These are phyloP conservation scores for Hyaloscypha hepaticicola DNA, from an alignment of 495 filamentous ascomycete species.

Conservation along the genomic window DNA sequence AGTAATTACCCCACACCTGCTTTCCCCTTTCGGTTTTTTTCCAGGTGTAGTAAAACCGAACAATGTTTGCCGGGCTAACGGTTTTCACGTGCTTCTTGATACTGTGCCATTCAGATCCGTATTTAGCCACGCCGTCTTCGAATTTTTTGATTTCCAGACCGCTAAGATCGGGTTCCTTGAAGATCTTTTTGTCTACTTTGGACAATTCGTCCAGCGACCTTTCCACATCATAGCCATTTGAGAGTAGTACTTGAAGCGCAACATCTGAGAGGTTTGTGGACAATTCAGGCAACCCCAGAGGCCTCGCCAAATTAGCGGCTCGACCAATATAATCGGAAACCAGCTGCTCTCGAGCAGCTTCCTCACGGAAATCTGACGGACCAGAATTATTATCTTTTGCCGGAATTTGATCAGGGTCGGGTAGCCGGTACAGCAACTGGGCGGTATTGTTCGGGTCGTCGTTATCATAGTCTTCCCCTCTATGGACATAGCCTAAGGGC, in stretches of 20 bases:
- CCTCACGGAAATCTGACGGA: slow-evolving; percentile 48
- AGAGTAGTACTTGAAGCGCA: slow-evolving; percentile 70
- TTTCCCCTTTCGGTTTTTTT: slow-evolving; percentile 88
- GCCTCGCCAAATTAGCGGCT: slow-evolving; percentile 58
- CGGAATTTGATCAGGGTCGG: slow-evolving; percentile 45
- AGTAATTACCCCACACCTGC: slow-evolving; percentile 86
- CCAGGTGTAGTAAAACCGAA: slow-evolving; percentile 96
- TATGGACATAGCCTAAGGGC: slow-evolving; percentile 76
- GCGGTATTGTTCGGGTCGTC: slow-evolving; percentile 47
- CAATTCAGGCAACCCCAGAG: slow-evolving; percentile 62
- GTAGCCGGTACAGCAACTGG: slow-evolving; percentile 60
- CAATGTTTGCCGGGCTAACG: slow-evolving; percentile 71
- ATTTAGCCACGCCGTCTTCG: slow-evolving; percentile 88
- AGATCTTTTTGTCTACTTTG: slow-evolving; percentile 65
- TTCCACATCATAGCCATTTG: slow-evolving; percentile 66
- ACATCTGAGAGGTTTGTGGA: slow-evolving; percentile 90
- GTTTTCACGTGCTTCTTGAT: slow-evolving; percentile 86
- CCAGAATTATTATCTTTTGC: not conserved
- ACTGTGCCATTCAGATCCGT: slow-evolving; percentile 82
- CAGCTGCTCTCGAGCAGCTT: slow-evolving; percentile 46
- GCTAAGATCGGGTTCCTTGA: slow-evolving; percentile 81
- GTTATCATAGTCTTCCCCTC: slow-evolving; percentile 70
- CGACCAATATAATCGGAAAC: slow-evolving; percentile 74
- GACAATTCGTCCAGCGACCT: slow-evolving; percentile 72
- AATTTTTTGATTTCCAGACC: slow-evolving; percentile 83